phyloP scores from a whole-genome alignment of 2,329 filamentous ascomycete species.

The Microthyrium microscopicum region DNA sequence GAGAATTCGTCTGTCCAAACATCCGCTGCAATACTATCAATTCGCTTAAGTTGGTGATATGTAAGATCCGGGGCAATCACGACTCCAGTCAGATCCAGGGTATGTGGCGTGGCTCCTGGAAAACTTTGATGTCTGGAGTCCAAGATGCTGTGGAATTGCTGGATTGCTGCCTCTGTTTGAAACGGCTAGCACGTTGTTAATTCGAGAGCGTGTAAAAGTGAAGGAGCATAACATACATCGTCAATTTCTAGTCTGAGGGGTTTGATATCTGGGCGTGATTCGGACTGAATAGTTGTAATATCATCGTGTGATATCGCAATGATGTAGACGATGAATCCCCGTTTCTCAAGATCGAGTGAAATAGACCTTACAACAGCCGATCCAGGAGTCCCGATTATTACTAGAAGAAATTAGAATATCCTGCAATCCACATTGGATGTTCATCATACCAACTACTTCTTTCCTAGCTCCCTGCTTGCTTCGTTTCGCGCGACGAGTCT shows the following conservation, averaged over 20 bases:
- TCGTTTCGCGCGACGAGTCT: conserved; percentile 58
- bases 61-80: conserved; percentile 63
- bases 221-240: conserved; percentile 38
- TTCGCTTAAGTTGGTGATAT: conserved; percentile 70
- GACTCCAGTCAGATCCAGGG: conserved; percentile 59
- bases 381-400: conserved; percentile 75
- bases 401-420: conserved; percentile 26
- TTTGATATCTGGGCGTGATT: conserved; percentile 60
- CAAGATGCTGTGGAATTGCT: conserved; percentile 54
- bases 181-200: conserved; percentile 37
- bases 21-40: conserved; percentile 70
- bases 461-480: conserved; percentile 69
- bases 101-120: conserved; percentile 57
- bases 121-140: conserved; percentile 61
- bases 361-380: conserved; percentile 73
- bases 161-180: conserved; percentile 50
- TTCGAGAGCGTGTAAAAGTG: conserved; percentile 8
- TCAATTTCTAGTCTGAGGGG: conserved; percentile 70
- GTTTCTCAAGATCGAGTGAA: conserved; percentile 70
- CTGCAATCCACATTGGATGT: not conserved
- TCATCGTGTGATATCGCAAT: conserved; percentile 78
- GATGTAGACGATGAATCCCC: conserved; percentile 86
- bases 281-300: conserved; percentile 48
- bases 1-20: conserved; percentile 84
- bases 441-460: conserved; percentile 50